phyloP scores from a whole-genome alignment of 1,139 yeast species.

The Debaryomyces subglobosus region DNA sequence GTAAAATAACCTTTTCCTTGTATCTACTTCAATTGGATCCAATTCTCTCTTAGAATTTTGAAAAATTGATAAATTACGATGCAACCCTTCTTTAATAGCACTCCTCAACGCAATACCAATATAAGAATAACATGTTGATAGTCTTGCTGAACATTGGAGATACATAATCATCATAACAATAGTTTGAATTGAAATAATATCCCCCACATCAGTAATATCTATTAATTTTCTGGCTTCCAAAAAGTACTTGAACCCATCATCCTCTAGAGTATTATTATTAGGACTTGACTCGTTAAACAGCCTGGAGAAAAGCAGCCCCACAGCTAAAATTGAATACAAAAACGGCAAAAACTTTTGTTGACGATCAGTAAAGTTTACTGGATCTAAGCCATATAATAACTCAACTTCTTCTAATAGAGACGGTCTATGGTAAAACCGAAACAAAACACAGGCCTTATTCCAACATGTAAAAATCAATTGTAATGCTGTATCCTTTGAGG shows the following conservation, averaged over 20 bases:
- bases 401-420: slow-evolving; percentile 63
- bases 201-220: slow-evolving; percentile 57
- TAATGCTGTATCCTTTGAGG: slow-evolving; percentile 73
- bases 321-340: slow-evolving; percentile 59
- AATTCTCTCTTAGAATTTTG: slow-evolving; percentile 54
- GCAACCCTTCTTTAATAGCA: slow-evolving; percentile 86
- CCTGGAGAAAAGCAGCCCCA: slow-evolving; percentile 71
- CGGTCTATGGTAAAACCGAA: slow-evolving; percentile 85
- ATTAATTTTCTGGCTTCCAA: slow-evolving; percentile 79
- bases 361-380: slow-evolving; percentile 66
- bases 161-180: slow-evolving; percentile 74
- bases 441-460: slow-evolving; percentile 83
- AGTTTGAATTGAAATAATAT: slow-evolving; percentile 62
- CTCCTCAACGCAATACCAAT: slow-evolving; percentile 91
- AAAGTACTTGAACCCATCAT: slow-evolving; percentile 83
- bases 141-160: slow-evolving; percentile 85
- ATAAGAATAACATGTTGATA: slow-evolving; percentile 88
- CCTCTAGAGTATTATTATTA: slow-evolving; percentile 55
- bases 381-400: slow-evolving; percentile 60
- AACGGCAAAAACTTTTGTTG: slow-evolving; percentile 80
- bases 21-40: slow-evolving; percentile 84
- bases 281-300: slow-evolving; percentile 29
- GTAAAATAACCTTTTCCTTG: slow-evolving; percentile 83
- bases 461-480: slow-evolving; percentile 76
- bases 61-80: slow-evolving; percentile 64